phyloP scores from a whole-genome alignment of 768 basidiomycete genomes.

The Hygrophoropsis aurantiaca region DNA sequence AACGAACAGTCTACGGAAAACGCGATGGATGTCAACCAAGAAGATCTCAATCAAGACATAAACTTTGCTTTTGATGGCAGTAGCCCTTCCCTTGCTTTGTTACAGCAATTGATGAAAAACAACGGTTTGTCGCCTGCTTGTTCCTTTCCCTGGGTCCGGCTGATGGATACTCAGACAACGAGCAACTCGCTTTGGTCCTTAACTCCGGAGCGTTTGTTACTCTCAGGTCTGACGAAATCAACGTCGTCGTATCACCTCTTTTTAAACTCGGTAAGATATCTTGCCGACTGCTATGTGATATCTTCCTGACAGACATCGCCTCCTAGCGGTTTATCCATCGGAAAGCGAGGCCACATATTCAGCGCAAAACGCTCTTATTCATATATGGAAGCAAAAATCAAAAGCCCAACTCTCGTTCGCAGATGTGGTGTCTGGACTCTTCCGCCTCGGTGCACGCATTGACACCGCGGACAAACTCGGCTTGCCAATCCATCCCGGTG shows the following conservation, averaged over 20 bases:
- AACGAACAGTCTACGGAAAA: slow-evolving; percentile 13
- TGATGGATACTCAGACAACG: slow-evolving; percentile 34
- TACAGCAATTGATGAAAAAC: slow-evolving; percentile 31
- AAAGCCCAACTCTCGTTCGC: slow-evolving; percentile 31
- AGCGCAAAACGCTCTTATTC: slow-evolving; percentile 32
- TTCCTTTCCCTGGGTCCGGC: background rate
- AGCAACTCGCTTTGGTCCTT: slow-evolving; percentile 39
- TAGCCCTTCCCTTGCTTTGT: slow-evolving; percentile 23
- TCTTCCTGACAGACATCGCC: slow-evolving; percentile 10
- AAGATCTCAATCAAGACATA: background rate
- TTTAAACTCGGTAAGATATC: slow-evolving; percentile 39
- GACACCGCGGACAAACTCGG: slow-evolving; percentile 33
- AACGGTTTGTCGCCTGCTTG: slow-evolving; percentile 31
- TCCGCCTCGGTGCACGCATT: slow-evolving; percentile 45
- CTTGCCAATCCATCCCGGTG: slow-evolving; percentile 19
- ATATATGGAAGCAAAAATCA: slow-evolving; percentile 27
- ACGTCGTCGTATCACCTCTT: slow-evolving; percentile 38
- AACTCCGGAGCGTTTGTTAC: slow-evolving; percentile 39
- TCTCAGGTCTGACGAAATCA: slow-evolving; percentile 28
- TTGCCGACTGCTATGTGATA: background rate
- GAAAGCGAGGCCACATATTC: slow-evolving; percentile 32
- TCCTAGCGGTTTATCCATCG: slow-evolving; percentile 15
- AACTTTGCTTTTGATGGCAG: slow-evolving; percentile 11
- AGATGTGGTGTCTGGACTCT: slow-evolving; percentile 36
- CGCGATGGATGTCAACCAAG: slow-evolving; percentile 17